Conservation (phyloP, 2,329 filamentous ascomycete genomes). For the Sporothrix brunneoviolacea region DNA sequence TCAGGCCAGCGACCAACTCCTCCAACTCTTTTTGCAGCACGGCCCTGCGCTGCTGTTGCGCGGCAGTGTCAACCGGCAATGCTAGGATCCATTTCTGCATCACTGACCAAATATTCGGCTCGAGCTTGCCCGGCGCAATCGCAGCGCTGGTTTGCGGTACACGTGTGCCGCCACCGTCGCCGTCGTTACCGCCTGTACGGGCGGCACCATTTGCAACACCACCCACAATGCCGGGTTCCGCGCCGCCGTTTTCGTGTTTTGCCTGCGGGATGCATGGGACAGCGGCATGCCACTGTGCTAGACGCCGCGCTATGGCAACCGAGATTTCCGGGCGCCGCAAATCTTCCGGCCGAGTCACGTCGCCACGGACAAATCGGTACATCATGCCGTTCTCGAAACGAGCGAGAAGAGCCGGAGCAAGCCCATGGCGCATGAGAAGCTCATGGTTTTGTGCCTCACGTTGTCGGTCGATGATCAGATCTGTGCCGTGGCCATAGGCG, state of each 20-base stretch:
- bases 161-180: conserved; percentile 9
- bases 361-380: conserved; percentile 82
- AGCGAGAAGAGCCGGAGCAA: conserved; percentile 81
- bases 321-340: conserved; percentile 70
- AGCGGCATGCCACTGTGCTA: conserved; percentile 88
- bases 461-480: conserved; percentile 91
- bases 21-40: conserved; percentile 68
- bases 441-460: conserved; percentile 76
- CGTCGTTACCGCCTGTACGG: conserved; percentile 23
- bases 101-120: conserved; percentile 89
- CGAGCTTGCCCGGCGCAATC: conserved; percentile 59
- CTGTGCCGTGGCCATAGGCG: conserved; percentile 90
- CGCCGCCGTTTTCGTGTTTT: neutral
- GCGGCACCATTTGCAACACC: conserved; percentile 23
- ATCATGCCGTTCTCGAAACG: conserved; percentile 94
- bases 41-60: conserved; percentile 60
- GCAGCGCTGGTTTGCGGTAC: conserved; percentile 39
- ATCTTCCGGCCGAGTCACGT: conserved; percentile 72
- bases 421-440: conserved; percentile 71
- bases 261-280: conserved; percentile 48
- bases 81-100: conserved; percentile 94
- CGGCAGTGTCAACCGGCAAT: conserved; percentile 65
- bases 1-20: conserved; percentile 62
- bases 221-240: conserved; percentile 18
- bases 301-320: conserved; percentile 71